Evolutionary conservation across 2,329 filamentous ascomycete species (phyloP).

Genomic region (Ceratocystis cacaofunesta): DNA sequence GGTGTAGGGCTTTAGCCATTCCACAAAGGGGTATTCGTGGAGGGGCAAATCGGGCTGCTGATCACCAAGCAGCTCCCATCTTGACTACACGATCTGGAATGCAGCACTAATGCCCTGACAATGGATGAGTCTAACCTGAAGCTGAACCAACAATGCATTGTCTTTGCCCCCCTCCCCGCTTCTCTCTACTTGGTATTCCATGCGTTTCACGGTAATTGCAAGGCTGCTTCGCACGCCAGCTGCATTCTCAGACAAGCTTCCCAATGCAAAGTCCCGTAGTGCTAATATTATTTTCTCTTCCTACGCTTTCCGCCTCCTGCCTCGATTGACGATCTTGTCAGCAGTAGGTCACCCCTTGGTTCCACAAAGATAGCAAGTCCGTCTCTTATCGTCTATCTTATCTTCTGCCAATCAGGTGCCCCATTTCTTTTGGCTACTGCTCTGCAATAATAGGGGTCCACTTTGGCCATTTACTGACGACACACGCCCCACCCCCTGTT

Average conservation of each 20-base stretch:
- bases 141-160: neutral
- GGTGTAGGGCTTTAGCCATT: too few species aligned
- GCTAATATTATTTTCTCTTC: too few species aligned
- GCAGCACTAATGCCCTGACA: neutral
- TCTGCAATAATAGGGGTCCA: too few species aligned
- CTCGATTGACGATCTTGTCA: neutral
- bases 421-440: neutral
- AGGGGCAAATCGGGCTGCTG: too few species aligned
- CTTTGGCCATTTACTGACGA: neutral
- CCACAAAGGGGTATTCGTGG: too few species aligned
- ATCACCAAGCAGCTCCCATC: too few species aligned
- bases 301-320: neutral
- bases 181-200: too few species aligned
- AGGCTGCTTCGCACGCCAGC: too few species aligned
- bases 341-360: neutral
- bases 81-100: too few species aligned
- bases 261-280: too few species aligned
- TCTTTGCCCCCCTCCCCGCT: neutral
- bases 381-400: neutral
- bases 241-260: too few species aligned
- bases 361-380: neutral
- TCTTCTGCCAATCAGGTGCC: neutral
- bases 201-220: too few species aligned
- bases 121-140: neutral
- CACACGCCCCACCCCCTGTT: neutral